Base-by-base conservation (phyloP, 2,329 filamentous ascomycete species). In the Talaromyces sp. region DNA sequence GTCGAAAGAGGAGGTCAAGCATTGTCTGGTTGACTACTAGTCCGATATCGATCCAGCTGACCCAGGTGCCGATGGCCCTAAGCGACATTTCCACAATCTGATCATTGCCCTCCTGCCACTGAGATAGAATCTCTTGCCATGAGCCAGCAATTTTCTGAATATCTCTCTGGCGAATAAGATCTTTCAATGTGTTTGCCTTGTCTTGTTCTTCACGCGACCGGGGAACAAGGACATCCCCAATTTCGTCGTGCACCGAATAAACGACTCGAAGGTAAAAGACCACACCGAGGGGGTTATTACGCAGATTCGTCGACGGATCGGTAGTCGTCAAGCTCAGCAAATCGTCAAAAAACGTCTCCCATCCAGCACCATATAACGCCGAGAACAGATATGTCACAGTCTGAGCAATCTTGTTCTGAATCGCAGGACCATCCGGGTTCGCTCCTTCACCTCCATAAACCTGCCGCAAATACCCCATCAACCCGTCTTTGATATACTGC, bases 381-480 rank as follows among this genome's bases (percentile, higher is more conserved):
- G 92, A 90, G 77, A 99, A 99, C 60, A 99, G 88, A 74, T 92
- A 95, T 10, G 95, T 99, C 72, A 99, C 82, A 13, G 93, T 97
- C 80, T 99, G 95, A 54, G 94, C 93, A 70, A 99, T 87, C 80
- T 99, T 99, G 82, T 98, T 99, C 79, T 98, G 94, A 50, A 99
- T 89, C 69, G 87, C 86, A 27, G 87, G 77, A 9, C 89, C 87
- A 75, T 99, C 95, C 68, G 88, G 80, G 61, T 82, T 78, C 65
- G 83, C 82, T 24, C 74, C 75, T 24, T 79, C 78, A 45, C 84
- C 81, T 62, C 87, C 85, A 76, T 97, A 98, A 58, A 85, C 87
- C 71, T 89, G 86, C 69, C 87, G 87, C 67, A 95, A 85, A 77
- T 98, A 97, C 70, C 87, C 85, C 80, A 97, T 83, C 69, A 99